These are phyloP conservation scores for Hypoxylon cercidicola DNA, from an alignment of 495 filamentous ascomycete species.

Conservation along the genomic window DNA sequence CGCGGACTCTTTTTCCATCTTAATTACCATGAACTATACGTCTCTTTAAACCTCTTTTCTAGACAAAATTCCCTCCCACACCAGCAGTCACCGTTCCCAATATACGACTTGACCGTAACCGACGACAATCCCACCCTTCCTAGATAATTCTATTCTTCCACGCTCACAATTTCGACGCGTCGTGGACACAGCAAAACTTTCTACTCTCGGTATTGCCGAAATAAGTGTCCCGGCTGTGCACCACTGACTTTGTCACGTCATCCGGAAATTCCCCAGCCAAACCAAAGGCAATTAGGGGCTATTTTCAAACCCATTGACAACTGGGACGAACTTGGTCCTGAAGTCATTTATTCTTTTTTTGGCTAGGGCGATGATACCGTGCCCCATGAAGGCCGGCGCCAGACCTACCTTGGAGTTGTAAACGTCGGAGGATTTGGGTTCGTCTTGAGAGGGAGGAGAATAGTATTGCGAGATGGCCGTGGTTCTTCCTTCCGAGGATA, in stretches of 20 bases:
- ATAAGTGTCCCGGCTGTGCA: slow-evolving; percentile 16
- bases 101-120: slow-evolving; percentile 3
- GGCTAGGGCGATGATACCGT: slow-evolving; percentile 19
- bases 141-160: slow-evolving; percentile 9
- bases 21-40: slow-evolving; percentile 15
- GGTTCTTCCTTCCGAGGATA: slow-evolving; percentile 58
- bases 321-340: not conserved
- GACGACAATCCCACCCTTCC: slow-evolving; percentile 6
- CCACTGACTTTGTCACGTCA: slow-evolving; percentile 28
- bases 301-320: slow-evolving; percentile 12
- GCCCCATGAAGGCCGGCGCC: slow-evolving; percentile 30
- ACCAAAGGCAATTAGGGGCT: slow-evolving; percentile 7
- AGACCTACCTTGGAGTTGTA: slow-evolving; percentile 23
- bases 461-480: slow-evolving; percentile 52
- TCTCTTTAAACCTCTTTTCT: slow-evolving; percentile 27
- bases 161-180: slow-evolving; percentile 4
- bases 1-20: slow-evolving; percentile 42
- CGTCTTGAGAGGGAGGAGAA: slow-evolving; percentile 14
- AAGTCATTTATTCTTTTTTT: slow-evolving; percentile 16
- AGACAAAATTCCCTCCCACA: slow-evolving; percentile 25
- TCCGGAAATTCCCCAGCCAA: slow-evolving; percentile 16
- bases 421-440: slow-evolving; percentile 34
- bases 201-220: slow-evolving; percentile 22
- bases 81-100: slow-evolving; percentile 18
- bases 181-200: not conserved